These are phyloP conservation scores for Tolypocladium nubicola DNA, from an alignment of 2,329 filamentous ascomycete species.

Conservation along the genomic window DNA sequence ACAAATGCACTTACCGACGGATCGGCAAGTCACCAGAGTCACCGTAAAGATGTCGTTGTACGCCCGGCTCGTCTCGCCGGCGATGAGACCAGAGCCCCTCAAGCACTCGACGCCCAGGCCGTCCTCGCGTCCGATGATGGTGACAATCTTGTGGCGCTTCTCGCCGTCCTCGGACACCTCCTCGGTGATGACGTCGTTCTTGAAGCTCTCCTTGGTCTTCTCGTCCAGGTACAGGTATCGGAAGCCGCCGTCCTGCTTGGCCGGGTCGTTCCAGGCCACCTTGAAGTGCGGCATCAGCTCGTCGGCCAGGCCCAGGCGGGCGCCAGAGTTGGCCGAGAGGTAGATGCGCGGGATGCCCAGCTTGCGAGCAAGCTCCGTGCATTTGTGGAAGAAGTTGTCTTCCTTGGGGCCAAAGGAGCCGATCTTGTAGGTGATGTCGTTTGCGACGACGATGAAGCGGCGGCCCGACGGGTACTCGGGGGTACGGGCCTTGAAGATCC, in stretches of 20 bases:
- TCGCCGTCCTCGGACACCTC: constrained; percentile 78
- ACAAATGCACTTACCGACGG: constrained; percentile 58
- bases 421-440: constrained; percentile 99
- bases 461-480: constrained; percentile 90
- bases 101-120: constrained; percentile 96
- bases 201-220: constrained; percentile 76
- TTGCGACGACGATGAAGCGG: constrained; percentile 92
- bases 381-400: constrained; percentile 98
- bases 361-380: constrained; percentile 88
- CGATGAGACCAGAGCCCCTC: constrained; percentile 94
- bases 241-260: constrained; percentile 79
- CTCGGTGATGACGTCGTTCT: constrained; percentile 68
- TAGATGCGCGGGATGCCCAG: constrained; percentile 95
- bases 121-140: constrained; percentile 86
- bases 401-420: constrained; percentile 94
- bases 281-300: constrained; percentile 96
- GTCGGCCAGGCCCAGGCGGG: constrained; percentile 90
- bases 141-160: constrained; percentile 86
- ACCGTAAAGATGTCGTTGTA: constrained; percentile 99
- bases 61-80: constrained; percentile 89
- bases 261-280: constrained; percentile 85
- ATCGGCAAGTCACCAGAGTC: constrained; percentile 93
- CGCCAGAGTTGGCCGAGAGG: constrained; percentile 96
- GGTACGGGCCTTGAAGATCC: constrained; percentile 89
- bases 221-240: constrained; percentile 93